Base-by-base conservation (phyloP, 164 flowering plant genomes). In the Buxus sempervirens region DNA sequence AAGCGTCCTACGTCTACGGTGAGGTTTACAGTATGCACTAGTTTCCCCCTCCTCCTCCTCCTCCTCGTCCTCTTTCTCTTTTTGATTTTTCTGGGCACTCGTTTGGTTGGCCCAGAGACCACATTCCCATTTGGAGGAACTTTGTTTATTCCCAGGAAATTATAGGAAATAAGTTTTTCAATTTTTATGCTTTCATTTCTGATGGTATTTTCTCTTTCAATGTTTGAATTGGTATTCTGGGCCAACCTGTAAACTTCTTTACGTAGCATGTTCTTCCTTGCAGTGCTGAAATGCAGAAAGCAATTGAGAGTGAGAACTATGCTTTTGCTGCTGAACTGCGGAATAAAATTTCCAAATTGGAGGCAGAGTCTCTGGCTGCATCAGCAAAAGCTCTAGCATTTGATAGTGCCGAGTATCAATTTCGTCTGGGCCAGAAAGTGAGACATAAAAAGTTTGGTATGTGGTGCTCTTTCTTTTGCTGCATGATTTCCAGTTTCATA, bases 351-450 rank as follows among this genome's bases (percentile, higher is more conserved):
- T 83, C 90, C 49, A 85, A 82, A 68, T 71, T 88, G 60, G 97
- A 90, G 87, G 83, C 93, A 66, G 94, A 94, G 67, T 82, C 96
- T 72, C 69, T 94, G 65, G 88, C 91, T 76, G 95, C 86, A 59
- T 85, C 98, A 65, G 94, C 89, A 54, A 89, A 76, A 78, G 95
- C 95, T 77, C 78, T 88, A 70, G 90, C 80, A 59, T 82, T 75
- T 80, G 91, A 87, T 67, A 87, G 80, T 78, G 86, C 85, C 22
- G 80, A 83, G 60, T 94, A 83, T 78, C 77, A 79, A 45, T 90
- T 90, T 75, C 91, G 96, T 27, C 75, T 94, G 76, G 98, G 98
- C 41, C 97, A 94, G 81, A 94, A 84, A 88, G 89, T 94, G 79
- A 86, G 73, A 77, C 98, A 94, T 71, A 91, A 85, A 69, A 72